A percentile compares a stretch with the other conserved stretches of the same genome.
phyloP scores from a whole-genome alignment of 768 basidiomycete genomes.

The Macrolepiota fuliginosa region DNA sequence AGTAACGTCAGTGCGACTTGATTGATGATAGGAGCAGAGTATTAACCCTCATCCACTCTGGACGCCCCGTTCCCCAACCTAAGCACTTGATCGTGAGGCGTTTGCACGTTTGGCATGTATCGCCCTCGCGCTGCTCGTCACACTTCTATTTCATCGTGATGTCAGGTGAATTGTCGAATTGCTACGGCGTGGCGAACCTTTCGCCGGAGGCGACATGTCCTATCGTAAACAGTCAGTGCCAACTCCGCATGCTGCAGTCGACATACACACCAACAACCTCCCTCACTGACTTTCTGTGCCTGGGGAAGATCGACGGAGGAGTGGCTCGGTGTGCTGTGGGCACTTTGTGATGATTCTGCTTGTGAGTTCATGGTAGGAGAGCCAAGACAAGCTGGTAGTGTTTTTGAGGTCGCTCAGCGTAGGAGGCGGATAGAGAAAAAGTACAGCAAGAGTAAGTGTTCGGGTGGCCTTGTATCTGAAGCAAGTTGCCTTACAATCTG shows the following conservation, averaged over 20 bases:
- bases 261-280: constrained; percentile 73
- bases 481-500: too few species aligned
- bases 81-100: constrained; percentile 80
- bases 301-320: constrained; percentile 50
- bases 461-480: neutral
- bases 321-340: constrained; percentile 45
- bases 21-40: constrained; percentile 1
- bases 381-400: constrained; percentile 32
- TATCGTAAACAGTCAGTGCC: constrained; percentile 27
- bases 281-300: constrained; percentile 55
- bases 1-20: constrained; percentile 11
- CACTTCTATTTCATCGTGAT: constrained; percentile 61
- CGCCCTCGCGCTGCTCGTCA: constrained; percentile 78
- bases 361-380: constrained; percentile 33
- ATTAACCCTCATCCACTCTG: constrained; percentile 86
- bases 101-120: constrained; percentile 79
- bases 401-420: constrained; percentile 46
- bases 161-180: constrained; percentile 13
- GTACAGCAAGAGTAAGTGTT: constrained; percentile 46
- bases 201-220: constrained; percentile 82
- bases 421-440: constrained; percentile 43
- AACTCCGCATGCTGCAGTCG: neutral
- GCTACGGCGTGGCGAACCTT: constrained; percentile 49
- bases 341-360: constrained; percentile 23
- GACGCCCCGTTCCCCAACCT: constrained; percentile 81